A percentile compares a stretch with the other conserved stretches of the same genome.
phyloP scores from a whole-genome alignment of 2,329 filamentous ascomycete species.

The Fusarium citri region DNA sequence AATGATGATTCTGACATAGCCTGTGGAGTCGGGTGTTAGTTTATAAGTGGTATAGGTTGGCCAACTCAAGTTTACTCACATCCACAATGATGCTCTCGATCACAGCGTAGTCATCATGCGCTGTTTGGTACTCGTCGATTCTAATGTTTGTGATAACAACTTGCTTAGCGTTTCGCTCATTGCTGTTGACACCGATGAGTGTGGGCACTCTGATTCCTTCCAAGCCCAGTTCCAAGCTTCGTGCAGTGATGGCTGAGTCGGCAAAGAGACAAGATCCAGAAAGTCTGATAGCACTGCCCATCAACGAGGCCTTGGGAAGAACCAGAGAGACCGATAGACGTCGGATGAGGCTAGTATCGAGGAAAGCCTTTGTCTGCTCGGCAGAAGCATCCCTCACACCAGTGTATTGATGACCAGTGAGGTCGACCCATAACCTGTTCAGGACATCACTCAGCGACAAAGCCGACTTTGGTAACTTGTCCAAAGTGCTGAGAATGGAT shows the following conservation, averaged over 20 bases:
- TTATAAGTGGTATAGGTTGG: neutral
- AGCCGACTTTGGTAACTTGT: slow-evolving; percentile 28
- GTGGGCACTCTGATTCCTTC: slow-evolving; percentile 72
- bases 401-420: slow-evolving; percentile 44
- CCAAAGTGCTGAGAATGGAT: slow-evolving; percentile 64
- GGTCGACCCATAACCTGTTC: slow-evolving; percentile 49
- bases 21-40: slow-evolving; percentile 49
- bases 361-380: slow-evolving; percentile 42
- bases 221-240: slow-evolving; percentile 59
- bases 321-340: slow-evolving; percentile 64
- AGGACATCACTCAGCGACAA: slow-evolving; percentile 47
- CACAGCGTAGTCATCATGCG: slow-evolving; percentile 63
- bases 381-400: slow-evolving; percentile 14
- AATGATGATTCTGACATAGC: slow-evolving; percentile 67
- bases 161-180: slow-evolving; percentile 76
- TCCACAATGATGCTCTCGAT: slow-evolving; percentile 72
- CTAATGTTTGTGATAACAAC: slow-evolving; percentile 72
- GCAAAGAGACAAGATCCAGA: slow-evolving; percentile 58
- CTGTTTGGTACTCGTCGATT: slow-evolving; percentile 64
- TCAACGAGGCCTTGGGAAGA: slow-evolving; percentile 76
- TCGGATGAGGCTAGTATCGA: slow-evolving; percentile 53
- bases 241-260: slow-evolving; percentile 44
- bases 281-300: slow-evolving; percentile 70
- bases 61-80: slow-evolving; percentile 57
- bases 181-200: slow-evolving; percentile 77